Conservation (phyloP, 306 rosid species). For the Sesbania bispinosa region DNA sequence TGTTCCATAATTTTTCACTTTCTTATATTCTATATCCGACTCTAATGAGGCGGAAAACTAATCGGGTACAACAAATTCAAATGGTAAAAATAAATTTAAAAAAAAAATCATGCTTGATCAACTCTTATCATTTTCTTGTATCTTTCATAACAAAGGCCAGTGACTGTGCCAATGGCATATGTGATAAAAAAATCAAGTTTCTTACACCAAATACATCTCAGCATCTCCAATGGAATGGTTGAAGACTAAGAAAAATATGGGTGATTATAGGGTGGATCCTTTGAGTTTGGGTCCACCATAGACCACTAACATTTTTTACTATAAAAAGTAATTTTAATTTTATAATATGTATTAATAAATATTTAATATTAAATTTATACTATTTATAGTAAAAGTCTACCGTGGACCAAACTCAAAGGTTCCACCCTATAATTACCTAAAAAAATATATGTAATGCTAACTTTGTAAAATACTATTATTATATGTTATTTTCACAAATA, state of each 20-base stretch:
- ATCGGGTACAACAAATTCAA: not conserved
- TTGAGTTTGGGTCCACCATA: no score
- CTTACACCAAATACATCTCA: not conserved
- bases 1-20: not conserved
- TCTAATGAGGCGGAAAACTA: not conserved
- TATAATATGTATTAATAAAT: no score
- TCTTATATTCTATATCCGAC: not conserved
- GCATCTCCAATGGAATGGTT: not conserved
- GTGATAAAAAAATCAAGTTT: not conserved
- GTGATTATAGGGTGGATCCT: no score
- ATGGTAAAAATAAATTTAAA: not conserved
- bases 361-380: no score
- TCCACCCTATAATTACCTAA: no score
- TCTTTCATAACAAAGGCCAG: not conserved
- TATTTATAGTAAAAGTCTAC: no score
- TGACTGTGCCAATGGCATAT: not conserved
- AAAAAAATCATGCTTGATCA: not conserved
- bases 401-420: no score
- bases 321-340: no score
- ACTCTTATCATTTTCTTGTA: not conserved
- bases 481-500: not conserved
- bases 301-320: no score
- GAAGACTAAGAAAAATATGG: conserved; percentile 8
- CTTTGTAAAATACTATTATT: not conserved
- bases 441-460: not conserved